Conservation (phyloP, 192 early-diverging fungal species). For the Spizellomyces sp. region DNA sequence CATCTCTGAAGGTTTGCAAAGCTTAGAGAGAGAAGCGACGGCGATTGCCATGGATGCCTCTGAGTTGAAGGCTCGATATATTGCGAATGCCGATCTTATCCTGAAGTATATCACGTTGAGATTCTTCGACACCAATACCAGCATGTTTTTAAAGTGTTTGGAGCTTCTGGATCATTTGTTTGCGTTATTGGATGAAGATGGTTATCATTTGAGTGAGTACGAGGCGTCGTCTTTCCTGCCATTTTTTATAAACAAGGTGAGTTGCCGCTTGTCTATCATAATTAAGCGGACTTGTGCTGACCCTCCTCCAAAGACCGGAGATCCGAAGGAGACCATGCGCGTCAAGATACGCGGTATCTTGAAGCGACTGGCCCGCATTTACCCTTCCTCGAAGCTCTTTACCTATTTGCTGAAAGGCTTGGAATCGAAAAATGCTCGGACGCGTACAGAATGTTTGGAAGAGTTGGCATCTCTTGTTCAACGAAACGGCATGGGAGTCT, state of each 20-base stretch:
- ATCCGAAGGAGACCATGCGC: constrained; percentile 82
- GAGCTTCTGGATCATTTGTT: constrained; percentile 80
- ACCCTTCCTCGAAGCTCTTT: constrained; percentile 80
- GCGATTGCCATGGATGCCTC: neutral
- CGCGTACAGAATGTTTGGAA: constrained; percentile 81
- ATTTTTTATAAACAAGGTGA: constrained; percentile 66
- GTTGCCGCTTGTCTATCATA: constrained; percentile 2
- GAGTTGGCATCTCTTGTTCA: constrained; percentile 75
- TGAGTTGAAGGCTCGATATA: constrained; percentile 62
- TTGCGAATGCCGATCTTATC: constrained; percentile 77
- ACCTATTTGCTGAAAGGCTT: constrained; percentile 71
- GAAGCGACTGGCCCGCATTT: constrained; percentile 70
- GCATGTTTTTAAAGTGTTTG: constrained; percentile 80
- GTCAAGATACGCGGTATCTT: constrained; percentile 71
- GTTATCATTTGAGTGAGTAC: constrained; percentile 73
- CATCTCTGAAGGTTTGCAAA: constrained; percentile 35
- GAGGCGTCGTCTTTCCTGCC: constrained; percentile 81
- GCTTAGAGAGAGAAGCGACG: too few relatives aligned
- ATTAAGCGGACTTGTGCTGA: neutral
- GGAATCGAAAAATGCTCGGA: constrained; percentile 76
- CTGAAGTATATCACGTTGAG: constrained; percentile 87
- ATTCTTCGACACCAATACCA: constrained; percentile 91
- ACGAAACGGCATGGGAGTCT: constrained; percentile 65
- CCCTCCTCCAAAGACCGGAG: constrained; percentile 65
- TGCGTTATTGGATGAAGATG: constrained; percentile 62